Evolutionary conservation across 306 rosid genomes (phyloP), one percentile per base, ranked within the genome.

Genomic region (Trifolium dubium): DNA sequence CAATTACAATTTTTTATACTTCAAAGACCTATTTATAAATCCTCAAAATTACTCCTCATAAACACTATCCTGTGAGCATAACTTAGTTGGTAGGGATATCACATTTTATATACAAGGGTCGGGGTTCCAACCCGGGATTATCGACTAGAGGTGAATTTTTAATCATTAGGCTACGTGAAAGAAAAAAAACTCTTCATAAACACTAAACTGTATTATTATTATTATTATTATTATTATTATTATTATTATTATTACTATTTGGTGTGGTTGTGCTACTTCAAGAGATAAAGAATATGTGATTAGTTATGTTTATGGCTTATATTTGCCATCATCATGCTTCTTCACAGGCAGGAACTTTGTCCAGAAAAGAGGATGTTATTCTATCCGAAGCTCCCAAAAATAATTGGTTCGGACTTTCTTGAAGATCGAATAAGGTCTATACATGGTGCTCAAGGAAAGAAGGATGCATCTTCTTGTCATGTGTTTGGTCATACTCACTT

Each of bases 301-400:
- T 6, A 4, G 8, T 49, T 50, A 3, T 50, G 19, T 50, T 66
- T 46, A 17, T 60, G 69, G 31, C 68, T 69, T 39, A 61, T 72
- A 9, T 32, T 17, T 75, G 73, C 23, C 23, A 23, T 65, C 62
- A 78, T 23, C 62, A 55, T 80, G 71, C 43, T 60, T 77, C 64
- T 81, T 65, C 59, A 44, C 76, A 92, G 96, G 88, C 96, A 80
- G 61, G 98, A 92, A 82, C 89, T 92, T 31, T 87, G 95, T 77
- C 96, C 98, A n/a, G 96, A 92, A 89, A 92, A 92, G 81, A 90
- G 96, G 80, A 92, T 90, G 96, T 80, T 92, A 46, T 92, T 90
- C 85, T 92, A 92, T 69, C 98, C 95, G 29, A 88, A 80, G 69
- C 97, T 92, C 51, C 98, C 97, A 11, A 92, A 87, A 80, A 83